A percentile compares a stretch with the other conserved stretches of the same genome.
phyloP scores from a whole-genome alignment of 805 yeast species.

The Allodekkera sacchari region DNA sequence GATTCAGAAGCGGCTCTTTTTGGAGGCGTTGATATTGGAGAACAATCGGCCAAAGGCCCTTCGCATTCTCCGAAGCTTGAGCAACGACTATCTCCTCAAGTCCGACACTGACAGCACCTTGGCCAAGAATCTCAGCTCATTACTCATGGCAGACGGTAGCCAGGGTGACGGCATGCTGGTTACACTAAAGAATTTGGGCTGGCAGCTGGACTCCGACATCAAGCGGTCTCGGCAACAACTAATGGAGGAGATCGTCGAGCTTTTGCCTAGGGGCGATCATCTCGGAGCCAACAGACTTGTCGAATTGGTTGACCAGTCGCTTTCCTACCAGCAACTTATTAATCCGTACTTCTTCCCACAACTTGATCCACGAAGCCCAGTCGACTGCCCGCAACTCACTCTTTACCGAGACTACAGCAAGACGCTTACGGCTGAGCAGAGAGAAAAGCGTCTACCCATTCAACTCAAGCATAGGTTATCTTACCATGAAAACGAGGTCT shows the following conservation, averaged over 20 bases:
- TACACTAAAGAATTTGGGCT: not conserved
- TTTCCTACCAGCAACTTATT: conserved; percentile 32
- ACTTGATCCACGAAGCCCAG: conserved; percentile 5
- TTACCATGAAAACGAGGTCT: conserved; percentile 66
- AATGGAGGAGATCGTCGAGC: conserved; percentile 33
- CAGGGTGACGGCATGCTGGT: not conserved
- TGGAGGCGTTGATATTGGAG: conserved; percentile 31
- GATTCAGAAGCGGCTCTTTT: conserved; percentile 31
- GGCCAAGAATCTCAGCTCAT: not conserved
- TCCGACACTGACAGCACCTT: not conserved
- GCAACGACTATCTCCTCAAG: conserved; percentile 16
- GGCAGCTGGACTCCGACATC: conserved; percentile 1
- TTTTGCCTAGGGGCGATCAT: conserved; percentile 38
- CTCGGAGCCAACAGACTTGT: conserved; percentile 44
- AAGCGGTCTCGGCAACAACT: conserved; percentile 30
- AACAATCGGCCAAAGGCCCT: conserved; percentile 28
- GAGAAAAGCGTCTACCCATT: conserved; percentile 29
- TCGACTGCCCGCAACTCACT: not conserved
- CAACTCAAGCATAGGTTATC: conserved; percentile 36
- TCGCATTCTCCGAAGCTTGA: conserved; percentile 25
- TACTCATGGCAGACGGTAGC: not conserved
- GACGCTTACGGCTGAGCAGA: conserved; percentile 16
- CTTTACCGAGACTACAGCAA: conserved; percentile 11
- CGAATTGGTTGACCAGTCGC: conserved; percentile 43
- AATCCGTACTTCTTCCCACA: conserved; percentile 18